Percentiles rank a stretch among this genome's conserved stretches.
Conservation (phyloP, 805 yeast species). For the Saccharomycopsis sp. region DNA sequence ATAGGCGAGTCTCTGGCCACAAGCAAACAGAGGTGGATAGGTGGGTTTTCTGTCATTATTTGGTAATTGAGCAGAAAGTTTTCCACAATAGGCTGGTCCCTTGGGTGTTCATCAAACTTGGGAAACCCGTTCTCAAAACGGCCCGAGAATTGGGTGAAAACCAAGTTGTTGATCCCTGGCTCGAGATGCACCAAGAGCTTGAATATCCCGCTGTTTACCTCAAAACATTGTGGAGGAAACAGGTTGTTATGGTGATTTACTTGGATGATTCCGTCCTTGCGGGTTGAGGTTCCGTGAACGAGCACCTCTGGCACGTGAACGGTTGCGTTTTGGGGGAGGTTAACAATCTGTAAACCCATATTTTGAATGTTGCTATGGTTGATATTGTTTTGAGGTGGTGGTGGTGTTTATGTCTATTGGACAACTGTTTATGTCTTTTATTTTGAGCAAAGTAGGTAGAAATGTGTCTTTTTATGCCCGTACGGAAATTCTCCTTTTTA, state of each 20-base stretch:
- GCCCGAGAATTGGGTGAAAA: conserved; percentile 42
- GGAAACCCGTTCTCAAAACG: conserved; percentile 31
- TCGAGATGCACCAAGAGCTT: conserved; percentile 68
- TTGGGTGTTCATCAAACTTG: conserved; percentile 5
- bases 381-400: too few relatives aligned
- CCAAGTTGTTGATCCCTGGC: conserved; percentile 58
- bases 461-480: too few relatives aligned
- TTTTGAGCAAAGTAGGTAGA: too few relatives aligned
- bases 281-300: conserved; percentile 41
- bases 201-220: conserved; percentile 63
- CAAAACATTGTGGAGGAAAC: conserved; percentile 67
- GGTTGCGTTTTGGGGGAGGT: conserved; percentile 22
- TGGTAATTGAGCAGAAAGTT: conserved; percentile 38
- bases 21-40: conserved; percentile 73
- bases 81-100: conserved; percentile 13
- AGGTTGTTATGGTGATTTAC: conserved; percentile 36
- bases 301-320: conserved; percentile 44
- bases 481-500: too few relatives aligned
- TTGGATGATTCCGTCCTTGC: conserved; percentile 33
- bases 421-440: too few relatives aligned
- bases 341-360: conserved; percentile 9
- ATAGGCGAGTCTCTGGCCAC: conserved; percentile 72
- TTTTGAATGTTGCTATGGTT: too few relatives aligned
- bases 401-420: too few relatives aligned
- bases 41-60: conserved; percentile 60